Evolutionary conservation across 78 protist genomes (phyloP).

Genomic region (Bigelowiella natans): DNA sequence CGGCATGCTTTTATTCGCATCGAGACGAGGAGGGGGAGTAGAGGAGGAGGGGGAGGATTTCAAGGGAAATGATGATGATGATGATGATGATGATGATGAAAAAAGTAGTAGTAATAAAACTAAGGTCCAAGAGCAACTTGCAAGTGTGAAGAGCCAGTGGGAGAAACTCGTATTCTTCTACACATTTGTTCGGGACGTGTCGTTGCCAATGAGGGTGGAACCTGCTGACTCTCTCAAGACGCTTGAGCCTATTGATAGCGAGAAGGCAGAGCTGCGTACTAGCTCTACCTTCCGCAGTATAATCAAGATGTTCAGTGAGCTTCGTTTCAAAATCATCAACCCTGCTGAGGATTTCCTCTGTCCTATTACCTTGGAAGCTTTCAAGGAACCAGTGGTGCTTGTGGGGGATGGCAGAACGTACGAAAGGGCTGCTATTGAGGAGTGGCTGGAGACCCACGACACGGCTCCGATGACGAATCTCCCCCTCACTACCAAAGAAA

Average conservation of each 20-base stretch:
- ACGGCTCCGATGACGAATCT: neutral
- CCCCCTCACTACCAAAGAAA: neutral
- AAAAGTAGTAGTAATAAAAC: neutral
- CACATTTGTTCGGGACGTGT: neutral
- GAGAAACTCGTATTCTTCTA: neutral
- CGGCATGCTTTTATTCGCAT: neutral
- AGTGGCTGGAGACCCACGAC: neutral
- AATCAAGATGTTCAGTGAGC: neutral
- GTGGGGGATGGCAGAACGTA: constrained; percentile 2
- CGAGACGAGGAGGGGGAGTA: neutral
- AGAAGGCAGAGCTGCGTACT: neutral
- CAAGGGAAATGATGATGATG: no score
- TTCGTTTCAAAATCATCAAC: neutral
- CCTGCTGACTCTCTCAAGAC: neutral
- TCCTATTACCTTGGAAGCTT: neutral
- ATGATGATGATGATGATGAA: neutral
- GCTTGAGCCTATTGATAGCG: neutral
- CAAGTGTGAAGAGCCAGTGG: neutral
- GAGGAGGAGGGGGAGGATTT: neutral
- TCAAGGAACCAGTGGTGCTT: neutral
- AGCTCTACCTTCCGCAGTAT: neutral
- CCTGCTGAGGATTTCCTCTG: constrained; percentile 2
- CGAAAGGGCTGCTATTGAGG: neutral
- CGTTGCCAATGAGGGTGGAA: neutral
- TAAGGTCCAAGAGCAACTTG: neutral